Conservation (phyloP, 768 basidiomycete species). For the Solioccasus polychromus region DNA sequence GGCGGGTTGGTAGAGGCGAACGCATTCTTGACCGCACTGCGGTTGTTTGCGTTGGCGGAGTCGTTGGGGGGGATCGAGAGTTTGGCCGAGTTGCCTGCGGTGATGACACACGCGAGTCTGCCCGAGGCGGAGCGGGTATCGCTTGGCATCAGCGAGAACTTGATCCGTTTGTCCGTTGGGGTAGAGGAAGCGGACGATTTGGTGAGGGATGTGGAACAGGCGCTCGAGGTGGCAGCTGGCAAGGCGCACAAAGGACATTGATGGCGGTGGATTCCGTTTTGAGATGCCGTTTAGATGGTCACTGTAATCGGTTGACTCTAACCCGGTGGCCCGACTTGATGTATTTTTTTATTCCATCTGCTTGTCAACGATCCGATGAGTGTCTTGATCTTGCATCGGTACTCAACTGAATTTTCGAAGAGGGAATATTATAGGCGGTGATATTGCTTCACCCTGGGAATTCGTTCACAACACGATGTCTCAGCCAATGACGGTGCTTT, state of each 20-base stretch:
- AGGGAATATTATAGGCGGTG: no score
- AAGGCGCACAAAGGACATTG: slow-evolving; percentile 9
- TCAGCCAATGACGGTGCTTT: no score
- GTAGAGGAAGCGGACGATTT: slow-evolving; percentile 88
- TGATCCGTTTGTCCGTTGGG: slow-evolving; percentile 82
- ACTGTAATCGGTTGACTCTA: no score
- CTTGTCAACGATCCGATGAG: no score
- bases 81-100: slow-evolving; percentile 79
- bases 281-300: no score
- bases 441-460: no score
- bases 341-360: no score
- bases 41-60: slow-evolving; percentile 82
- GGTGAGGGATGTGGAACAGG: slow-evolving; percentile 36
- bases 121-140: slow-evolving; percentile 61
- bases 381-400: no score
- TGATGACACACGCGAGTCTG: slow-evolving; percentile 86
- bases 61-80: slow-evolving; percentile 91
- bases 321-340: no score
- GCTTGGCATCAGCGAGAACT: slow-evolving; percentile 74
- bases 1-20: slow-evolving; percentile 55
- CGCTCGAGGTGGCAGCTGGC: slow-evolving; percentile 20
- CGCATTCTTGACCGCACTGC: slow-evolving; percentile 60
- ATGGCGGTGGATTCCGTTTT: no score
- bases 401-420: no score
- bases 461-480: no score